Base-by-base conservation (phyloP, 768 basidiomycete species). In the Xerocomellus intermedius region DNA sequence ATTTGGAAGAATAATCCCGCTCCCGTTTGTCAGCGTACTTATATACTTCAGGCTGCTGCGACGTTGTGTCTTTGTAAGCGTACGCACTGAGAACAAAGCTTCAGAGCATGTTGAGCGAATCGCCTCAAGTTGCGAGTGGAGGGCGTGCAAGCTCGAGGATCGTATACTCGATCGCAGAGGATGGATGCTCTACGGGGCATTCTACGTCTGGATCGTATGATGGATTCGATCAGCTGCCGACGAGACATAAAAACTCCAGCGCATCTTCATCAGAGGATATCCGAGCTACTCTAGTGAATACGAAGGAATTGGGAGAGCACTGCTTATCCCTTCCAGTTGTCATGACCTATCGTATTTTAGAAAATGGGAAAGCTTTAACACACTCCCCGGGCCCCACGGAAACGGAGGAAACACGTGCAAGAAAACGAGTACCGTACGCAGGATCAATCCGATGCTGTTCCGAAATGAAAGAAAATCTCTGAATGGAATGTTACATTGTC, bases 401-500 rank as follows among this genome's bases (percentile, higher is more conserved):
- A 51, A 54, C 35, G 32, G 24, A 39, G 50, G 36, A 48, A 59
- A 58, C 16, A 58, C 36, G 56, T 63, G 61, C 63, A 59, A 62
- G 63, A 65, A 52, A 66, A 55, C 42, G 37, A 53, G 49, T 57
- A 64, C 39, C 53, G 44, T 64, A 65, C 49, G 48, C 56, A 60
- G 59, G 55, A 57, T 61, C 67, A 69, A 71, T 58, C 60, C 59
- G 55, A 56, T 61, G 62, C 57, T 57, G 58, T 62, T 59, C 66
- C 60, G 61, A 64, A 65, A 52, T 49, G 42, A 64, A 54, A 42
- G 32, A 38, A 59, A 59, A 58, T 38, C 22, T 41, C 38, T 28
- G 44, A 49, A 44, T 50, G 48, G 32, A 45, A 30, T 46, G 19
- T 68, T 64, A 83, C 65, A 82, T 75, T 48, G 76, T 78, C 47